phyloP scores from a whole-genome alignment of 495 filamentous ascomycete species.

The Neurospora pannonica region DNA sequence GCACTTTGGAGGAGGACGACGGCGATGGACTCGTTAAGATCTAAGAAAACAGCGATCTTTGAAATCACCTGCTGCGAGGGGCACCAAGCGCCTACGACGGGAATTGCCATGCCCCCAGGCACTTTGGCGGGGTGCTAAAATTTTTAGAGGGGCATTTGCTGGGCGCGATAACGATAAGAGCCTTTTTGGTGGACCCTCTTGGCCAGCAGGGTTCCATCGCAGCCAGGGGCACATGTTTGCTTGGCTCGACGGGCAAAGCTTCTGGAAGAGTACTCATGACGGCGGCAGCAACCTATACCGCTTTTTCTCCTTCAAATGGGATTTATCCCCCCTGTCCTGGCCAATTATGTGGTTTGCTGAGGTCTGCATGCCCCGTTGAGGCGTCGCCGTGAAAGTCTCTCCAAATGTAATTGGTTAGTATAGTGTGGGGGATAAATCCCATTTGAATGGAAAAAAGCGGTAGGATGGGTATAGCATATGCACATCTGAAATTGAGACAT shows the following conservation, averaged over 20 bases:
- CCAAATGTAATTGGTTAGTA: no score
- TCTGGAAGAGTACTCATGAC: background rate
- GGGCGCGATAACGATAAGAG: conserved; percentile 5
- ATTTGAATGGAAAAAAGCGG: no score
- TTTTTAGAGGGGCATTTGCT: conserved; percentile 6
- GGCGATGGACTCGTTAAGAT: background rate
- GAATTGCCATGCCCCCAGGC: background rate
- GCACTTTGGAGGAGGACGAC: background rate
- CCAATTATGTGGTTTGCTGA: no score
- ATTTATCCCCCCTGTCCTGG: no score
- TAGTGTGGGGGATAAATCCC: no score
- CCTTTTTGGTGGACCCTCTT: background rate
- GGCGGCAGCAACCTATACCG: background rate
- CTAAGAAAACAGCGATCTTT: background rate
- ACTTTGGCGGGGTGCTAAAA: conserved; percentile 4
- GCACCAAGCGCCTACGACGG: background rate
- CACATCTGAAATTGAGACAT: background rate
- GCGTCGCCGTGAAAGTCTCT: no score
- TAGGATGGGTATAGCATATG: background rate
- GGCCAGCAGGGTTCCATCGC: background rate
- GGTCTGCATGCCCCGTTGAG: no score
- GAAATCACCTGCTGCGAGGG: background rate
- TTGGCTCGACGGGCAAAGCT: background rate
- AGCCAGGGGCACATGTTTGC: background rate
- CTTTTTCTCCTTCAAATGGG: no score